phyloP scores from a whole-genome alignment of 2,329 filamentous ascomycete species.

The Penicillium sp. region DNA sequence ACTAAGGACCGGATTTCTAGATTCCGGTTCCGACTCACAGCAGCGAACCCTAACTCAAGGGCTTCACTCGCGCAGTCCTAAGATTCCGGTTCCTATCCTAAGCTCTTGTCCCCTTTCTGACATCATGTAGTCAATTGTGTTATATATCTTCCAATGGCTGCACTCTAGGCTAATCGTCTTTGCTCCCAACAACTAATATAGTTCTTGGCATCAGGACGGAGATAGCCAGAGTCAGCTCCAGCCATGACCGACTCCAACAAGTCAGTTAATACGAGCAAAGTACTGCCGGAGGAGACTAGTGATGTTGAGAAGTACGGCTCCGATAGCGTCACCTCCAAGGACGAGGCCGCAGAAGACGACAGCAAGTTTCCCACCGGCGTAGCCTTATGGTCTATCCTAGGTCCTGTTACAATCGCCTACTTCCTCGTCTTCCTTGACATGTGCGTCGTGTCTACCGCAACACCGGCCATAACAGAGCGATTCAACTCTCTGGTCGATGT shows the following conservation, averaged over 20 bases:
- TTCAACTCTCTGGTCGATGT: constrained; percentile 20
- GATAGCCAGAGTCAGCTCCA: neutral
- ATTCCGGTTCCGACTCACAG: neutral
- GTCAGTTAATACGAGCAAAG: fast-evolving
- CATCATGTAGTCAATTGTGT: neutral
- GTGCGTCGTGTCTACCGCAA: neutral
- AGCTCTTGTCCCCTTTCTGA: too few relatives aligned
- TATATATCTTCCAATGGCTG: neutral
- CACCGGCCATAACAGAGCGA: neutral
- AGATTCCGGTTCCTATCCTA: neutral
- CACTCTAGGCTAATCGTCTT: neutral
- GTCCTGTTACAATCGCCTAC: neutral
- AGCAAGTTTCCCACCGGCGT: neutral
- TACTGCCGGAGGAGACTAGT: neutral
- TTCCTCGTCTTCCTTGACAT: neutral
- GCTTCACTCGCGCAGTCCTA: neutral
- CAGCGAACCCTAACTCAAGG: neutral
- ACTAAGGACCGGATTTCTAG: neutral
- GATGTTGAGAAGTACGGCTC: neutral
- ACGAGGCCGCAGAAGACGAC: neutral
- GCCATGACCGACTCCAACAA: neutral
- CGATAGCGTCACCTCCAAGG: neutral
- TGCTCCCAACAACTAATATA: neutral
- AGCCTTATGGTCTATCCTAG: neutral
- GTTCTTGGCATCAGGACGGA: neutral